Base-by-base conservation (phyloP, 2,329 filamentous ascomycete genomes). In the Ophiostoma montium region DNA sequence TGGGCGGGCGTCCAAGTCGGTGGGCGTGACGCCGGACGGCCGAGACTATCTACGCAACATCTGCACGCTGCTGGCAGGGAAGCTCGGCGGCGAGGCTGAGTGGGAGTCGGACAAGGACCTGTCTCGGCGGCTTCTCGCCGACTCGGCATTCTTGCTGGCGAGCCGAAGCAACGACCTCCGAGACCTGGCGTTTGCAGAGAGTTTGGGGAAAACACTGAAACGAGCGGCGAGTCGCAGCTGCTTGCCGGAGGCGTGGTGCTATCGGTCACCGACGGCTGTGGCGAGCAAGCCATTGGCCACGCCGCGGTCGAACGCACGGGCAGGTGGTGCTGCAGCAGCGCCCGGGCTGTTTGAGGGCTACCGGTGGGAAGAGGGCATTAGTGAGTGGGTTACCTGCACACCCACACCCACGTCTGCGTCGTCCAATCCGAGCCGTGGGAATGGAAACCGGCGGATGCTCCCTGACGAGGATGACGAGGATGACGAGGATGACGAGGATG, bases 121-220 rank as follows among this genome's bases (percentile, higher is more conserved):
- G 21, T 53, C 68, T 6, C 54, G 59, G 30, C 64, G 62, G 18
- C 59, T 77, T 32, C 64, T 64, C 30, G 60, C 63, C 3, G 71
- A 75, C 30, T 66, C 67, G 1, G 73, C 74, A 0, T 75, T 76
- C 54, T 58, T 69, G 30, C 59, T 76, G 27, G 73, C 74, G 1
- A 70, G 74, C 51, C 65, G 68, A 48, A 76, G 72, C 13, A 70
- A 69, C 48, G 70, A 75, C 54, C 60, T 77, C 7, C 63, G 69
- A 23, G 74, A 78, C 54, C 65, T 77, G 36, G 69, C 68, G 10
- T 75, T 72, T 55, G 74, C 73, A 3, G 75, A 78, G 54, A 65
- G 60, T 30, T 60, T 75, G 4, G 50, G 51, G 38, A 50, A 13
- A 23, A 19, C n/a, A 19, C 48, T 43, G 16, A 42, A 27, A 13